These are phyloP conservation scores for Microdochium nivale DNA, from an alignment of 2,329 filamentous ascomycete genomes.

Conservation along the genomic window DNA sequence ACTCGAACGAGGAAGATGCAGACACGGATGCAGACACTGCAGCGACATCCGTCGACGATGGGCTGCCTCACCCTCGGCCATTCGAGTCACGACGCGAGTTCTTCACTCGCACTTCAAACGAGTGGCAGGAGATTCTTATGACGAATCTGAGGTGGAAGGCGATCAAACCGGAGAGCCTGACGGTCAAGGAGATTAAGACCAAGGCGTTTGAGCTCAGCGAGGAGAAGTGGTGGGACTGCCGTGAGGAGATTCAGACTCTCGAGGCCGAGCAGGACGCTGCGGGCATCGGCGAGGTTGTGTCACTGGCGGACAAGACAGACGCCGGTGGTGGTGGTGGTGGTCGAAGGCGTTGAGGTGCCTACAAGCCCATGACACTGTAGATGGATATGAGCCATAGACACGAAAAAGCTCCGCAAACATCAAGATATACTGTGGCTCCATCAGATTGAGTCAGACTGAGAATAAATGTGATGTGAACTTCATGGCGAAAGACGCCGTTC, in stretches of 20 bases:
- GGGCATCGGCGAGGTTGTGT: slow-evolving; percentile 91
- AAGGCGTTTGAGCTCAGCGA: slow-evolving; percentile 86
- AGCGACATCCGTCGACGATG: slow-evolving; percentile 57
- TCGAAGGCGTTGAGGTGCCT: slow-evolving; percentile 15
- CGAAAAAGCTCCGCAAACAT: too few species aligned
- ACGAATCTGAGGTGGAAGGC: slow-evolving; percentile 63
- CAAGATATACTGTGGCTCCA: too few species aligned
- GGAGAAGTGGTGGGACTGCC: slow-evolving; percentile 97
- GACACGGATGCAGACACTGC: slow-evolving; percentile 35
- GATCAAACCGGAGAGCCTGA: slow-evolving; percentile 56
- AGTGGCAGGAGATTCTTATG: slow-evolving; percentile 86
- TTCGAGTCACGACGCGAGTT: slow-evolving; percentile 91
- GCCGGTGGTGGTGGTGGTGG: slow-evolving; percentile 5
- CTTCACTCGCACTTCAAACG: slow-evolving; percentile 76
- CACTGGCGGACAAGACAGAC: slow-evolving; percentile 57
- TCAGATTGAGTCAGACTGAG: too few species aligned
- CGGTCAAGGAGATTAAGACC: slow-evolving; percentile 87
- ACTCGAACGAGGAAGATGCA: slow-evolving; percentile 32
- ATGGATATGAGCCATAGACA: too few species aligned
- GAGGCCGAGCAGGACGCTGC: slow-evolving; percentile 96
- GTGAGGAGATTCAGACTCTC: slow-evolving; percentile 83
- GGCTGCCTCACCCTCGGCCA: slow-evolving; percentile 65
- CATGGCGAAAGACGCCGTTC: too few species aligned
- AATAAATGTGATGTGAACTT: too few species aligned
- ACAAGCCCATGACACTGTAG: too few species aligned